A percentile compares a stretch with the other conserved stretches of the same genome.
Evolutionary conservation across 2,329 filamentous ascomycete species (phyloP).

Genomic region (Fusarium algeriense): DNA sequence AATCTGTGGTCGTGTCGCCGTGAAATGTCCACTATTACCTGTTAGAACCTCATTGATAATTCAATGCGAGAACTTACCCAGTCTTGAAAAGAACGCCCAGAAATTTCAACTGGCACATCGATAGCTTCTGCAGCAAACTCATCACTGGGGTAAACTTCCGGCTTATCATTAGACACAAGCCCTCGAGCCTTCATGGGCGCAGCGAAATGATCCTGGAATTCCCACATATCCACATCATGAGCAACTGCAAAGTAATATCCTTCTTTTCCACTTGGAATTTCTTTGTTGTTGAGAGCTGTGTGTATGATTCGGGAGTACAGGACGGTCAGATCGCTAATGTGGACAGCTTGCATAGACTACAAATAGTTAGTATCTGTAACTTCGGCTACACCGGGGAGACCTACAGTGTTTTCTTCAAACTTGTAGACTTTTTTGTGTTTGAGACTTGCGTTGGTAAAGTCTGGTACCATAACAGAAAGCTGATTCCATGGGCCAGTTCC

Average conservation of each 20-base stretch:
- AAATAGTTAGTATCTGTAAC: background rate
- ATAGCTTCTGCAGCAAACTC: background rate
- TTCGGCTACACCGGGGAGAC: fast-evolving
- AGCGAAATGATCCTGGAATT: background rate
- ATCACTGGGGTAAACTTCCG: background rate
- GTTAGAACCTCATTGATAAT: background rate
- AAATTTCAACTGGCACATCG: background rate
- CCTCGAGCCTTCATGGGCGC: background rate
- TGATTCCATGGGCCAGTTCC: background rate
- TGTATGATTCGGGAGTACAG: background rate
- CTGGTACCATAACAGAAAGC: background rate
- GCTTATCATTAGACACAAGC: background rate
- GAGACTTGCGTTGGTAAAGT: background rate
- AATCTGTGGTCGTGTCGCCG: background rate
- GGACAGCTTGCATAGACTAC: background rate
- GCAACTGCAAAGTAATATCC: background rate
- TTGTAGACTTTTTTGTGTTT: background rate
- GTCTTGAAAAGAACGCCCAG: background rate
- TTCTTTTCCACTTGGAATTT: background rate
- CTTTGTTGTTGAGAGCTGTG: fast-evolving
- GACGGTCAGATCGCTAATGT: background rate
- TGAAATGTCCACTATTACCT: background rate
- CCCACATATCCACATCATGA: background rate
- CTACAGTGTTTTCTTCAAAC: background rate
- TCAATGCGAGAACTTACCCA: background rate